Evolutionary conservation across 169 alveolate species (phyloP), one percentile per base, ranked within the genome.

Genomic region (Prorocentrum cordatum): DNA sequence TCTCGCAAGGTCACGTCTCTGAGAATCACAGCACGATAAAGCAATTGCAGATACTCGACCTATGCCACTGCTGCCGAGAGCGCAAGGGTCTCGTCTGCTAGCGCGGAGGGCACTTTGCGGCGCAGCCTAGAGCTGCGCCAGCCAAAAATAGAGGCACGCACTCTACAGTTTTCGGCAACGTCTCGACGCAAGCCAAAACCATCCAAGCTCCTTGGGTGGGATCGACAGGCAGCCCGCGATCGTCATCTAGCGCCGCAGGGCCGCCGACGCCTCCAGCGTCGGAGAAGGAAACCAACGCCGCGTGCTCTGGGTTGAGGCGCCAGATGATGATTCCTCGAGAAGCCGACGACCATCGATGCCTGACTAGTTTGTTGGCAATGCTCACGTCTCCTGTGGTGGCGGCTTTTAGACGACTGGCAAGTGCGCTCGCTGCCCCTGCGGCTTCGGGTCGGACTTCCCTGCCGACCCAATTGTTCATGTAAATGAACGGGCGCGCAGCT

Each of bases 141-240:
- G 33, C 22, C 42, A 36, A 61, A 3, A 3, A 36, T 32, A 18
- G 27, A 9, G 42, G 38, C 38, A 32, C 22, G 6, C n/a, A 61
- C 38, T 9, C 27, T 6, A 4, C 22, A 36, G 38, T 22, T 27
- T 10, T 24, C 64, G 29, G 4, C 26, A 10, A 24, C 27, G 20
- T 0, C 14, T 39, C 2, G 2, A 7, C 45, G 3, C 39, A 7
- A 0, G 31, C 18, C 18, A 64, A 4, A 2, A 64, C 73, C 47
- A 36, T 22, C 80, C 80, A 68, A 2, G 80, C 80, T 9, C 80
- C 80, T 16, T 68, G 80, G 10, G 80, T 68, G 61, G 33, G 2
- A 26, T 68, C 80, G 12, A 9, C 0, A 0, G 59, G 61, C 0
- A 36, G 61, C 2, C 80, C 80, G 1, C 22, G 1, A 32, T 36